Evolutionary conservation across 805 yeast genomes (phyloP).

Genomic region (Hanseniaspora nectarophila): DNA sequence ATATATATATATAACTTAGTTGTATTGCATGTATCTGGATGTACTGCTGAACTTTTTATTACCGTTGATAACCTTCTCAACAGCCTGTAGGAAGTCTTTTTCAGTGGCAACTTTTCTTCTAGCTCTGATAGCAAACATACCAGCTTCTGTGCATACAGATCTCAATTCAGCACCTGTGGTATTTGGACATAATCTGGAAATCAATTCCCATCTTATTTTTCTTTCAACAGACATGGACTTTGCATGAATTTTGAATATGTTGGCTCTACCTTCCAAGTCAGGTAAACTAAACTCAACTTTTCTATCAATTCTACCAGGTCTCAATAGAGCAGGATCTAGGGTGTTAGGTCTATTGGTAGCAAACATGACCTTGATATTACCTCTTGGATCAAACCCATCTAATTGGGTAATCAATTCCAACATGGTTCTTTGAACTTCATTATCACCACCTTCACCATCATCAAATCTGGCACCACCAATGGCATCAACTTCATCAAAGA

Average conservation of each 20-base stretch:
- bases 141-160: conserved; percentile 98
- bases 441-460: conserved; percentile 99
- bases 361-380: conserved; percentile 97
- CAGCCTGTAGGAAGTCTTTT: conserved; percentile 94
- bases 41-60: conserved; percentile 95
- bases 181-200: conserved; percentile 93
- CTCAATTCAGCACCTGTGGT: conserved; percentile 98
- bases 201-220: conserved; percentile 96
- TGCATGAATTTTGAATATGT: conserved; percentile 91
- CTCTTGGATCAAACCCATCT: conserved; percentile 98
- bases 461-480: conserved; percentile 99
- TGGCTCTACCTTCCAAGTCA: conserved; percentile 94
- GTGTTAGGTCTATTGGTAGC: conserved; percentile 98
- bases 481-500: conserved; percentile 97
- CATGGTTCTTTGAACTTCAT: conserved; percentile 98
- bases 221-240: conserved; percentile 97
- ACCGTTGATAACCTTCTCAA: conserved; percentile 96
- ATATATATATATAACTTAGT: conserved; percentile 31
- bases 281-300: conserved; percentile 95
- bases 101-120: conserved; percentile 97
- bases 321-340: conserved; percentile 88
- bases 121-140: conserved; percentile 98
- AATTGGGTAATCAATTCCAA: conserved; percentile 92
- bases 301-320: conserved; percentile 98
- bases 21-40: conserved; percentile 96